phyloP scores from a whole-genome alignment of 257 asterid species.

The Nicotiana knightiana region DNA sequence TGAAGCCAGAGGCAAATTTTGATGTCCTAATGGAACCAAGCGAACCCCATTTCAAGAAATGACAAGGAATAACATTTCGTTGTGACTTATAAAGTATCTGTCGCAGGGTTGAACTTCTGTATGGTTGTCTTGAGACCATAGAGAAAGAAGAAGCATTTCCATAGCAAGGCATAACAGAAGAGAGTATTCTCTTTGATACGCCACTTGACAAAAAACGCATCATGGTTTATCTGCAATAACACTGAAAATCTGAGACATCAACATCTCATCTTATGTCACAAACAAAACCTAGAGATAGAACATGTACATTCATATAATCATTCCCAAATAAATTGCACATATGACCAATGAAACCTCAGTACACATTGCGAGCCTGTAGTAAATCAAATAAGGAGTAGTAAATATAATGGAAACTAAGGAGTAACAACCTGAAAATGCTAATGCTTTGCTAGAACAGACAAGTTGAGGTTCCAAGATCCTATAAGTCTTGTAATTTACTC shows the following conservation, averaged over 20 bases:
- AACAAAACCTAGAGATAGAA: background rate
- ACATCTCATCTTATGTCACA: background rate
- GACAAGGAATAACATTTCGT: conserved; percentile 27
- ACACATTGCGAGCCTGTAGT: background rate
- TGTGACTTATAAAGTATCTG: conserved; percentile 25
- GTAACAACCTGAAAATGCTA: background rate
- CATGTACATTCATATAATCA: background rate
- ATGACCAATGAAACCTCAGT: background rate
- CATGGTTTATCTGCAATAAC: conserved; percentile 33
- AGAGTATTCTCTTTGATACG: conserved; percentile 34
- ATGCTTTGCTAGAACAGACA: background rate
- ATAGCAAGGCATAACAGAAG: conserved; percentile 18
- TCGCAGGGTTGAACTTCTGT: conserved; percentile 23
- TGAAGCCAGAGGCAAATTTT: conserved; percentile 73
- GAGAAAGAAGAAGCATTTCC: conserved; percentile 20
- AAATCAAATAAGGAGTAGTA: background rate
- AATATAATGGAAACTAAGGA: background rate
- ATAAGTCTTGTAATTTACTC: background rate
- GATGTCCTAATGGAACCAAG: conserved; percentile 46
- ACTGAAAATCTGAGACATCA: background rate
- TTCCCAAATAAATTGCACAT: background rate
- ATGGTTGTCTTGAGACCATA: conserved; percentile 19
- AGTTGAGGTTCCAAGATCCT: background rate
- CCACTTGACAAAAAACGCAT: conserved; percentile 37
- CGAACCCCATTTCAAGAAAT: conserved; percentile 38